Percentiles rank a stretch among this genome's conserved stretches.
These are phyloP conservation scores for Colletotrichum sp. DNA, from an alignment of 2,329 filamentous ascomycete species.

Conservation along the genomic window DNA sequence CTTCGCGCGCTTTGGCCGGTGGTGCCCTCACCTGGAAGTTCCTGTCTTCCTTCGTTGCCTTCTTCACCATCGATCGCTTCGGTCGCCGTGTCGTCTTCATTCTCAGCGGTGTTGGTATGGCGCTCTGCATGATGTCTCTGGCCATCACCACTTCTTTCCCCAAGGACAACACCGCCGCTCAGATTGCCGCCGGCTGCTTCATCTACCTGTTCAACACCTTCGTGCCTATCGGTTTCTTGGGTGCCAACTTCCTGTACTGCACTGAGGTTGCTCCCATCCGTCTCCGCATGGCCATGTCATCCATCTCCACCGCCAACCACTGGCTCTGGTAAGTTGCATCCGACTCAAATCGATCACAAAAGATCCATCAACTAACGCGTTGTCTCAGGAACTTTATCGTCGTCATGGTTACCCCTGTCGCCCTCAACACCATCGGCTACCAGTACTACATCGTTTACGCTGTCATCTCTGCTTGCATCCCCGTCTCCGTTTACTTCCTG, in stretches of 20 bases:
- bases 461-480: slow-evolving; percentile 47
- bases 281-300: slow-evolving; percentile 58
- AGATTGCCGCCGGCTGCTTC: slow-evolving; percentile 59
- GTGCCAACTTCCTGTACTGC: slow-evolving; percentile 65
- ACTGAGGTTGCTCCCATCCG: slow-evolving; percentile 60
- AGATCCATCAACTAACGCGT: not conserved
- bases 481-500: slow-evolving; percentile 47
- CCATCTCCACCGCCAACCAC: slow-evolving; percentile 59
- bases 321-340: slow-evolving; percentile 43
- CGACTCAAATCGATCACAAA: not conserved
- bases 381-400: slow-evolving; percentile 44
- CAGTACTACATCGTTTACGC: slow-evolving; percentile 57
- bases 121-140: slow-evolving; percentile 57
- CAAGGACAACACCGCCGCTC: slow-evolving; percentile 46
- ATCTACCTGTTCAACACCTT: slow-evolving; percentile 67
- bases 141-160: slow-evolving; percentile 56
- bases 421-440: slow-evolving; percentile 55
- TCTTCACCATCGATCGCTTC: slow-evolving; percentile 55
- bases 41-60: slow-evolving; percentile 52
- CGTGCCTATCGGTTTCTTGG: slow-evolving; percentile 63
- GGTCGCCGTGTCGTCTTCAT: slow-evolving; percentile 57
- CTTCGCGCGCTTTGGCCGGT: slow-evolving; percentile 45
- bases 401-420: slow-evolving; percentile 49
- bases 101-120: slow-evolving; percentile 56
- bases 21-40: slow-evolving; percentile 63